A percentile compares a stretch with the other conserved stretches of the same genome.
Evolutionary conservation across 2,329 filamentous ascomycete genomes (phyloP).

Genomic region (Lecanosticta acicola): DNA sequence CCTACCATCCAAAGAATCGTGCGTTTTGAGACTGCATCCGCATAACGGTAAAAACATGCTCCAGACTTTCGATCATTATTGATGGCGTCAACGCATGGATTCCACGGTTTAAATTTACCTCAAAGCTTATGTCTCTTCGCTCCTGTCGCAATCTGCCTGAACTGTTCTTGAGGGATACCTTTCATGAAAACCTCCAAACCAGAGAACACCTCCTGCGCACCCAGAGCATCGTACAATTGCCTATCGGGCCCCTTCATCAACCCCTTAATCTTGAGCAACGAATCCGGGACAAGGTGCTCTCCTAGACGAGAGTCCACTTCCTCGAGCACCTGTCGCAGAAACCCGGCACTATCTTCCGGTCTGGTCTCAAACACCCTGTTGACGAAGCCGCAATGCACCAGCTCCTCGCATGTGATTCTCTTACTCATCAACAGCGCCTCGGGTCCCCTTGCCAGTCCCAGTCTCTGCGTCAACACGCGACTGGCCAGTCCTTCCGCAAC

Average conservation of each 20-base stretch:
- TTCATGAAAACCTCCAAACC: slow-evolving; percentile 74
- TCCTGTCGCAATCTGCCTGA: slow-evolving; percentile 73
- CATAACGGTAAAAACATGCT: too few relatives aligned
- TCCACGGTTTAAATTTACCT: slow-evolving; percentile 2
- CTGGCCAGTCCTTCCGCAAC: slow-evolving; percentile 84
- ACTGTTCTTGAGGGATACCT: slow-evolving; percentile 83
- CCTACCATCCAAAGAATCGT: too few relatives aligned
- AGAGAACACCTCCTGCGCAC: slow-evolving; percentile 76
- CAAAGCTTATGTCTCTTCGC: slow-evolving; percentile 93
- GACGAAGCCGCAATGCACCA: slow-evolving; percentile 72
- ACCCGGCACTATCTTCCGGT: slow-evolving; percentile 59
- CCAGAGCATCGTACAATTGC: slow-evolving; percentile 68
- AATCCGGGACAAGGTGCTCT: slow-evolving; percentile 70
- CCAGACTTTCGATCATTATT: too few relatives aligned
- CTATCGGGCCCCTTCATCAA: slow-evolving; percentile 69
- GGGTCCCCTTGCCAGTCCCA: slow-evolving; percentile 78
- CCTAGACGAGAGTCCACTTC: slow-evolving; percentile 81
- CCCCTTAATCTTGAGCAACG: slow-evolving; percentile 76
- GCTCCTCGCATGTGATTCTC: slow-evolving; percentile 65
- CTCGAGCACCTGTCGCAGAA: slow-evolving; percentile 63
- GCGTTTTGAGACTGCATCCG: too few relatives aligned
- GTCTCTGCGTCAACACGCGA: slow-evolving; percentile 68
- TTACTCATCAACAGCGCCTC: slow-evolving; percentile 91
- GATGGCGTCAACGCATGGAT: too few relatives aligned
- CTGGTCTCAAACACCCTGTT: slow-evolving; percentile 70